phyloP scores from a whole-genome alignment of 805 yeast species.

The Candida ortonii region DNA sequence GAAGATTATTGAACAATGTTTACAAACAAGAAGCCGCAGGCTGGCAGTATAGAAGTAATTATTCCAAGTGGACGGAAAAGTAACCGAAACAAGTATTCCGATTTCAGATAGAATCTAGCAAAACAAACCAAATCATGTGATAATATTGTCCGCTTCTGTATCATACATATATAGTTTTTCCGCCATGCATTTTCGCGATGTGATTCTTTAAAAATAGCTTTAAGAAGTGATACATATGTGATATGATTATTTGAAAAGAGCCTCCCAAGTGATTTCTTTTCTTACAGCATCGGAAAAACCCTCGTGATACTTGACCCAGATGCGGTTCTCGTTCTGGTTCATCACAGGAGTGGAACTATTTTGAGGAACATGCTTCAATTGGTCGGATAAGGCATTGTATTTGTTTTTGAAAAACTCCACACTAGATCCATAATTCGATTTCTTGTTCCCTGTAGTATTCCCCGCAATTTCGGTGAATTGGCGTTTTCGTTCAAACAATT shows the following conservation, averaged over 20 bases:
- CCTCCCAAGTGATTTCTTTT: conserved; percentile 75
- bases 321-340: conserved; percentile 34
- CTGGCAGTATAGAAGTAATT: too few relatives aligned
- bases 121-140: too few relatives aligned
- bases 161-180: too few relatives aligned
- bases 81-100: too few relatives aligned
- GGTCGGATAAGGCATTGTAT: conserved; percentile 29
- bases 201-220: too few relatives aligned
- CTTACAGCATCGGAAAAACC: conserved; percentile 92
- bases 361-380: conserved; percentile 9
- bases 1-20: too few relatives aligned
- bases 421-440: conserved; percentile 19
- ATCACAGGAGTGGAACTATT: conserved; percentile 15
- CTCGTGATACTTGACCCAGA: conserved; percentile 90
- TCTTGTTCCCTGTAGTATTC: conserved; percentile 13
- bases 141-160: too few relatives aligned
- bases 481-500: conserved; percentile 13
- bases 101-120: too few relatives aligned
- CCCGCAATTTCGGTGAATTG: conserved; percentile 9
- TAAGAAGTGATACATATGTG: too few relatives aligned
- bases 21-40: too few relatives aligned
- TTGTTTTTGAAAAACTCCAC: conserved; percentile 44
- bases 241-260: conserved; percentile 44
- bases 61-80: too few relatives aligned
- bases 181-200: too few relatives aligned